phyloP scores from a whole-genome alignment of 176 grass and related monocot species.

The Raddia guianensis region DNA sequence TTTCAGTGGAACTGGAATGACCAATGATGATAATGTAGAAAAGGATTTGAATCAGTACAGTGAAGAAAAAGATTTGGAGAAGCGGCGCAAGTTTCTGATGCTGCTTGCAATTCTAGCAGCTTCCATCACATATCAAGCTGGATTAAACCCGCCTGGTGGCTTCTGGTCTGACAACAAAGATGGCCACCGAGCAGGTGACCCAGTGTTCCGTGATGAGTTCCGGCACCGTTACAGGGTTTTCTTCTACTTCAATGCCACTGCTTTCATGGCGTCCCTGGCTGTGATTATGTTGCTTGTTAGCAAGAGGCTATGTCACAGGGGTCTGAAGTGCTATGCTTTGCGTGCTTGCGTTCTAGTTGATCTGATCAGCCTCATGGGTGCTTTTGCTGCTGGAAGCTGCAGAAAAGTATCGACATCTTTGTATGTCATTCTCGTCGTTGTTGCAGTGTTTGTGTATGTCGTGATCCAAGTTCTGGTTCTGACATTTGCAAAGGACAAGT shows the following conservation, averaged over 20 bases:
- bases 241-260: conserved; percentile 59
- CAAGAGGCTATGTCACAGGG: conserved; percentile 43
- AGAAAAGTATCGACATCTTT: conserved; percentile 43
- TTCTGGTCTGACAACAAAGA: conserved; percentile 45
- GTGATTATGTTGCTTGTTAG: conserved; percentile 61
- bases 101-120: conserved; percentile 58
- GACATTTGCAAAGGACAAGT: conserved; percentile 39
- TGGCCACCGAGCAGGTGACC: conserved; percentile 37
- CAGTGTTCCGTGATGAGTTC: conserved; percentile 48
- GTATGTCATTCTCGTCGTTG: conserved; percentile 44
- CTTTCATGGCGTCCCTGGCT: conserved; percentile 58
- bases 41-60: not conserved
- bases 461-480: conserved; percentile 37
- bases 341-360: conserved; percentile 37
- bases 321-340: conserved; percentile 34
- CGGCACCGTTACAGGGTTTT: conserved; percentile 42
- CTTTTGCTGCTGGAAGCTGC: conserved; percentile 51
- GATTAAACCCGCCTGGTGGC: conserved; percentile 61
- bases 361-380: conserved; percentile 56
- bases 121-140: conserved; percentile 58
- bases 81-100: conserved; percentile 51
- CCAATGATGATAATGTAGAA: not conserved
- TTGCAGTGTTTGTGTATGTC: conserved; percentile 38
- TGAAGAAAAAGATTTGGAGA: conserved; percentile 36
- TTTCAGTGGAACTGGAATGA: not conserved